Conservation (phyloP, 2,329 filamentous ascomycete genomes). For the Fusarium marasasianum region DNA sequence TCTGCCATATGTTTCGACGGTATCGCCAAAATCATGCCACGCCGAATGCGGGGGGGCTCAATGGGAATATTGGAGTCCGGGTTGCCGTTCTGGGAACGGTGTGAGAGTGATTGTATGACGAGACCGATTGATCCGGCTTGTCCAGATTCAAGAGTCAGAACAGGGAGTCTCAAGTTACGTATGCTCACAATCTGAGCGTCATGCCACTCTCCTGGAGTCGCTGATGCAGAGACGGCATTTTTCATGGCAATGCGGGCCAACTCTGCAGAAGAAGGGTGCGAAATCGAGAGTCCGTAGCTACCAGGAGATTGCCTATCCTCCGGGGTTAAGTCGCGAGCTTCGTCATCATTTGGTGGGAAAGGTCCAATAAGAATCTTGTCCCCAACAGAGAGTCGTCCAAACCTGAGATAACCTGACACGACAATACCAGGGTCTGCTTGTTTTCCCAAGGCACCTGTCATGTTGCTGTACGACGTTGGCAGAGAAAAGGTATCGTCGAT, state of each 20-base stretch:
- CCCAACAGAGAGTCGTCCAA: slow-evolving; percentile 79
- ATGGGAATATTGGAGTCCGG: neutral
- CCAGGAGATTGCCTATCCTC: slow-evolving; percentile 59
- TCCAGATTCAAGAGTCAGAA: slow-evolving; percentile 76
- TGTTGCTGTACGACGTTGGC: slow-evolving; percentile 63
- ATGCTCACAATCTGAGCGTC: slow-evolving; percentile 84
- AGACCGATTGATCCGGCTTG: slow-evolving; percentile 93
- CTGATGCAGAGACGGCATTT: slow-evolving; percentile 62
- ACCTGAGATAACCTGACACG: slow-evolving; percentile 84
- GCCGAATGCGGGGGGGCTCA: slow-evolving; percentile 62
- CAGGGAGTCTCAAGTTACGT: slow-evolving; percentile 85
- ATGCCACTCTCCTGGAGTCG: slow-evolving; percentile 77
- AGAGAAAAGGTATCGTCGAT: slow-evolving; percentile 90
- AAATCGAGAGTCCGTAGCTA: slow-evolving; percentile 60
- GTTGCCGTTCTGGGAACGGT: slow-evolving; percentile 7
- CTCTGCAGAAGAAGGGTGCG: slow-evolving; percentile 64
- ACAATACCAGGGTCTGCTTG: slow-evolving; percentile 70
- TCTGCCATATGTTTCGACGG: slow-evolving; percentile 67
- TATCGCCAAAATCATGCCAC: slow-evolving; percentile 84
- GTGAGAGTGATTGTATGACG: slow-evolving; percentile 58
- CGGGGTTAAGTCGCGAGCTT: slow-evolving; percentile 49
- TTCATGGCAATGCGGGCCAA: slow-evolving; percentile 62
- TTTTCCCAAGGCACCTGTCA: slow-evolving; percentile 25
- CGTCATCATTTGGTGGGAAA: slow-evolving; percentile 69
- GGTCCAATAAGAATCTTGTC: slow-evolving; percentile 84